A percentile compares a stretch with the other conserved stretches of the same genome.
Evolutionary conservation across 805 yeast species (phyloP).

Genomic region (Lachancea sp.): DNA sequence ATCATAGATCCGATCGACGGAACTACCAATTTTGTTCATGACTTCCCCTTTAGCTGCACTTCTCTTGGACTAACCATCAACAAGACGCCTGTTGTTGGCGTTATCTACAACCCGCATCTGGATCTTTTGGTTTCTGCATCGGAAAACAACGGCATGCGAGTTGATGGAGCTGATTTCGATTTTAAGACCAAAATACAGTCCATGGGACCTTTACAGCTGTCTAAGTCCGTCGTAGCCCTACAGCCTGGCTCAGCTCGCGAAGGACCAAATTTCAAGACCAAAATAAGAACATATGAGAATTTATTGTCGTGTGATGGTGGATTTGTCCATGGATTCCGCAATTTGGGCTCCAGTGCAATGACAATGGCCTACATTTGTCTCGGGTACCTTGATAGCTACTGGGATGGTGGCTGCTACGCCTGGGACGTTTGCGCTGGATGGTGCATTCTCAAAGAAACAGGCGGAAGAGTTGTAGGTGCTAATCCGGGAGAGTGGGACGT

Average conservation of each 20-base stretch:
- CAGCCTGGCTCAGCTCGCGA: conserved; percentile 87
- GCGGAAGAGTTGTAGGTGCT: conserved; percentile 53
- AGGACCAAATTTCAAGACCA: conserved; percentile 78
- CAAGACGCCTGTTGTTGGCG: conserved; percentile 52
- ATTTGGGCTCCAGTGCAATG: conserved; percentile 61
- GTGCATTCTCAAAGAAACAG: conserved; percentile 55
- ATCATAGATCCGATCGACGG: conserved; percentile 60
- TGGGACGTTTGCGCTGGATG: conserved; percentile 73
- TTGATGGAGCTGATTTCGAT: conserved; percentile 40
- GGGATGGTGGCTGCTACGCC: conserved; percentile 66
- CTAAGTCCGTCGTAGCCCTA: conserved; percentile 82
- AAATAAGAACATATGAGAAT: conserved; percentile 74
- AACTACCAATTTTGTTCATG: conserved; percentile 55
- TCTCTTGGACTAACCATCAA: conserved; percentile 52
- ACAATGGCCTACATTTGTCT: conserved; percentile 53
- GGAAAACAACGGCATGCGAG: conserved; percentile 47
- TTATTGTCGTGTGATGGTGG: conserved; percentile 86
- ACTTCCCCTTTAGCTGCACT: conserved; percentile 56
- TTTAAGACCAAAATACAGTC: conserved; percentile 66
- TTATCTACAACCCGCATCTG: conserved; percentile 54
- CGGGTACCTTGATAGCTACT: conserved; percentile 54
- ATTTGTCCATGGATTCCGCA: conserved; percentile 68
- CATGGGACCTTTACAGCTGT: conserved; percentile 76
- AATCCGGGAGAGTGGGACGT: conserved; percentile 44
- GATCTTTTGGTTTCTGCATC: conserved; percentile 48